phyloP scores from a whole-genome alignment of 169 alveolate genomes.

The Nephromyces sp. region DNA sequence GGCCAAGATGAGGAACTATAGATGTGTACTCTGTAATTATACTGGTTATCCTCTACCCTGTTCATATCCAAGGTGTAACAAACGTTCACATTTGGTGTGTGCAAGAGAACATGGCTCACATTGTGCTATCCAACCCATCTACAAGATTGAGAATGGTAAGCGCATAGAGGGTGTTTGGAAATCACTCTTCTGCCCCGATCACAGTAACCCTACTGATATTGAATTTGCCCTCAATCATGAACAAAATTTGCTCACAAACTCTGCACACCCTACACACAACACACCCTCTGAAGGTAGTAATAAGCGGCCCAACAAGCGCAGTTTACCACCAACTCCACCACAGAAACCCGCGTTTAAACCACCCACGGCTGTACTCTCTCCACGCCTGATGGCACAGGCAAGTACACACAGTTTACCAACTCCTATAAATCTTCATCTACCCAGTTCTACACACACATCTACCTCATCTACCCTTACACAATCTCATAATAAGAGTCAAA shows the following conservation, averaged over 20 bases:
- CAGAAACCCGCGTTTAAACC: not conserved
- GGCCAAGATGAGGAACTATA: not conserved
- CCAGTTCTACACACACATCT: not conserved
- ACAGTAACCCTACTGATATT: not conserved
- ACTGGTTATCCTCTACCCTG: not conserved
- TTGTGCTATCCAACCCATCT: not conserved
- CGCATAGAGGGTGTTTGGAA: not conserved
- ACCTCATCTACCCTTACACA: not conserved
- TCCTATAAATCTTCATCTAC: not conserved
- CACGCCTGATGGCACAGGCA: not conserved
- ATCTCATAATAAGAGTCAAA: not conserved
- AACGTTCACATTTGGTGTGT: not conserved
- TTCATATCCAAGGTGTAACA: not conserved
- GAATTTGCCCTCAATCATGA: not conserved
- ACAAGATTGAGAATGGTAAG: not conserved
- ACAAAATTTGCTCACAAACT: not conserved
- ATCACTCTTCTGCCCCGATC: not conserved
- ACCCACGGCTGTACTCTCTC: not conserved
- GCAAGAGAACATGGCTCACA: not conserved
- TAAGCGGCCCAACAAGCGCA: too few relatives aligned
- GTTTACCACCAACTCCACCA: not conserved
- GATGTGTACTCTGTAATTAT: not conserved
- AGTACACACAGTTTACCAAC: not conserved
- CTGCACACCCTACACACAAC: not conserved
- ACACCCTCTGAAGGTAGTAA: not conserved